Evolutionary conservation across 2,329 filamentous ascomycete species (phyloP), one percentile per base, ranked within the genome.

Genomic region (Sclerotinia trifoliorum): DNA sequence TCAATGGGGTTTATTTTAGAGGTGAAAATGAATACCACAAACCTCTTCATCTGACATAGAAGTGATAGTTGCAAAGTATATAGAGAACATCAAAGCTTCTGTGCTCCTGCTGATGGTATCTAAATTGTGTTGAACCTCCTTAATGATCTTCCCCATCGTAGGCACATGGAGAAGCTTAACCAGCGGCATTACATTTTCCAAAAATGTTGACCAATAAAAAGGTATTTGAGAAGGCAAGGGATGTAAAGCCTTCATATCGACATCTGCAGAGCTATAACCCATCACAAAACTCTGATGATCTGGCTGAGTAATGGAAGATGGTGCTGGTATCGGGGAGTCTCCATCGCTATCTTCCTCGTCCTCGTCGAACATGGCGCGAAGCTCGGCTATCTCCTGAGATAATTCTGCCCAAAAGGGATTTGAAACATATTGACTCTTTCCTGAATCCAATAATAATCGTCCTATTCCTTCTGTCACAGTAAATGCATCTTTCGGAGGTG

Each of bases 331-430:
- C 10, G 76, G 76, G 2, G 66, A 48, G 63, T 75, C 73, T 32
- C 70, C 71, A 42, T 75, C 75, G 1, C 74, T 75, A 35, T 75
- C 72, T 6, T 71, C 71, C 5, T 73, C 71, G 52, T 75, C 73
- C 7, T 76, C 75, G 11, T 77, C 68, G 2, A 77, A 68, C 51
- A 77, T 73, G n/a, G 75, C 74, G 7, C 73, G 66, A n/a, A 78
- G 75, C 60, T 77, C 76, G 11, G 74, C 71, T 15, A 78, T 74
- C 32, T 68, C 66, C 65, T 92, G 90, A 69, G 88, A 91, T 64
- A 94, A 82, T 70, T 86, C 91, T 26, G 89, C 72, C 90, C 90
- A 93, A 74, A 93, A 92, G 8, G 86, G 89, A 77, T 87, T 91
- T 79, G 89, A 92, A 72, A 94, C 86, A 76, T 93, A 94, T 76